Percentiles rank a stretch among this genome's conserved stretches.
phyloP scores from a whole-genome alignment of 2,329 filamentous ascomycete genomes.

The Fusarium albidum region DNA sequence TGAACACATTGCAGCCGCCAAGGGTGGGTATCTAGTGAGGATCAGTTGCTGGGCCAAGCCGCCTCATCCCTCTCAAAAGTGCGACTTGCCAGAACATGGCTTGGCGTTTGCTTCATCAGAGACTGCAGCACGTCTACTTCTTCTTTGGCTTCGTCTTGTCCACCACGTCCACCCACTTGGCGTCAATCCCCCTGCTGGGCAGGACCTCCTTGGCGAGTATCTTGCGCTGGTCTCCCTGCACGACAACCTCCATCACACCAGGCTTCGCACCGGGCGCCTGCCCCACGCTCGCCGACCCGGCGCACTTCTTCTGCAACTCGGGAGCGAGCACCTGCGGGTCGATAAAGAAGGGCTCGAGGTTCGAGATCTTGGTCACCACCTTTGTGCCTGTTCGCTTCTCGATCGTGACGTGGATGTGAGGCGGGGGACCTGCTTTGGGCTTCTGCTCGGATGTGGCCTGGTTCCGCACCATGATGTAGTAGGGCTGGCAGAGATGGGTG shows the following conservation, averaged over 20 bases:
- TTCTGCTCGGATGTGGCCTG: constrained; percentile 21
- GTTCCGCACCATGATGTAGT: constrained; percentile 26
- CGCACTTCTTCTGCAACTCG: constrained; percentile 36
- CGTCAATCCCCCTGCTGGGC: constrained; percentile 21
- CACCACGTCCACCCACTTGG: constrained; percentile 34
- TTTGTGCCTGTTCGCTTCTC: constrained; percentile 37
- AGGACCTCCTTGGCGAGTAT: constrained; percentile 25
- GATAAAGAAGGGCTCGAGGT: constrained; percentile 33
- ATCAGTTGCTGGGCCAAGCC: no score
- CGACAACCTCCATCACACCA: constrained; percentile 32
- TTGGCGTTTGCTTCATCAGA: no score
- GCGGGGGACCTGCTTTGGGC: constrained; percentile 30
- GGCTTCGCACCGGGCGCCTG: constrained; percentile 34
- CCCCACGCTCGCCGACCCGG: constrained; percentile 33
- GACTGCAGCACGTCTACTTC: constrained; percentile 9
- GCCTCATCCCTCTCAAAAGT: no score
- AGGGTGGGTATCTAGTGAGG: no score
- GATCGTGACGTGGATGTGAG: constrained; percentile 29
- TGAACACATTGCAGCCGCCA: no score
- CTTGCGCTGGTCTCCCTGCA: constrained; percentile 35
- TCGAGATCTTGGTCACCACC: constrained; percentile 35
- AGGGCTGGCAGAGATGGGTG: constrained; percentile 30
- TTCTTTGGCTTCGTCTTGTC: constrained; percentile 35
- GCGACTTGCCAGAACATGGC: no score
- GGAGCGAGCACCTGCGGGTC: constrained; percentile 34